Base-by-base conservation (phyloP, 495 filamentous ascomycete genomes). In the Penicillium coprophilum region DNA sequence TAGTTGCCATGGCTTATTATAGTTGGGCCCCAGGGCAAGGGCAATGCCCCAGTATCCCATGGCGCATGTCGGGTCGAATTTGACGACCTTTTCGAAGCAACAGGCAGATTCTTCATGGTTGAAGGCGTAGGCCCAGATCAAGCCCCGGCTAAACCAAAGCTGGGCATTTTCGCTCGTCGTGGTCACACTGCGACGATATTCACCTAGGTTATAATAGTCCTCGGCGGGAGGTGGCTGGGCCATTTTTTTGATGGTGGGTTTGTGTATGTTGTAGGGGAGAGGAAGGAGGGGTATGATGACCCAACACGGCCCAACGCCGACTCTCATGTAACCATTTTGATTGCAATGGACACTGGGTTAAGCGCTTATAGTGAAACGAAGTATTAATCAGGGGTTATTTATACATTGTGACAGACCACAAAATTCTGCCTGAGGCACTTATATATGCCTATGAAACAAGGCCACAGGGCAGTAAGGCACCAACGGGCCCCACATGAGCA, bases 11-110 rank as follows among this genome's bases (percentile, higher is more conserved):
- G 86, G 84, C 63, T 89, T 89, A 61, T 90, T 89, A 68, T 89
- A 90, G 55, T 90, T 88, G 2, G 87, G 85, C 0, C 87, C 87
- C 1, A 87, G 62, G 2, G 81, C 64, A 59, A 82, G 88, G 0
- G 87, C 84, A 3, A 87, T 66, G 0, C 87, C 87, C 87, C 87
- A 90, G 51, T 86, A 80, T 19, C 82, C 85, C 69, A 89, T 82
- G 6, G 80, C 77, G 58, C 82, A 87, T 4, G 61, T 53, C 0
- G 71, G 63, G 59, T 90, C 86, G 36, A 69, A 39, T 0, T 71
- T 59, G 40, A 84, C 80, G 15, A 82, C 82, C 5, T 77, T 73
- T 53, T 83, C 74, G 56, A 87, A 88, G 67, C 85, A 88, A 46
- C 63, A 69, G 9, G 63, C 74, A 3, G 83, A 74, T 59, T 87